Evolutionary conservation across 179 eudicot genomes (phyloP).

Genomic region (Patellifolia procumbens): DNA sequence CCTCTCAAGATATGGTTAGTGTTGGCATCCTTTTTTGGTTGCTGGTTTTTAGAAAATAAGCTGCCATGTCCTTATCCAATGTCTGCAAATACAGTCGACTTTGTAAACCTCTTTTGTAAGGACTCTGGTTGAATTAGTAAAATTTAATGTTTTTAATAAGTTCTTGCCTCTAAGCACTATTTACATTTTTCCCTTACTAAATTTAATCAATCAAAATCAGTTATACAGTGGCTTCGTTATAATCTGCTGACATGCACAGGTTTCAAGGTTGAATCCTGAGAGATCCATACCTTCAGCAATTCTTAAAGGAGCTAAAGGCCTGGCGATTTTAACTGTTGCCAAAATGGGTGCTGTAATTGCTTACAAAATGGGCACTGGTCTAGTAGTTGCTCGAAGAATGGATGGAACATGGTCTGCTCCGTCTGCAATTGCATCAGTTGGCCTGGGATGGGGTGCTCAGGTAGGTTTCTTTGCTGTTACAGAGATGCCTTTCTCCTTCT

Average conservation of each 20-base stretch:
- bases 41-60: background rate
- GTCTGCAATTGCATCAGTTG: constrained; percentile 86
- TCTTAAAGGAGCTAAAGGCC: constrained; percentile 88
- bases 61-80: background rate
- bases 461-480: constrained; percentile 36
- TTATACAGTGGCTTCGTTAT: background rate
- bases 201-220: background rate
- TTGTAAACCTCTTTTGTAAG: background rate
- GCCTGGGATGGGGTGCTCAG: constrained; percentile 99
- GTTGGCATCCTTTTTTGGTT: background rate
- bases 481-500: background rate
- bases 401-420: constrained; percentile 99
- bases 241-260: constrained; percentile 48
- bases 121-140: background rate
- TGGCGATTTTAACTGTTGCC: constrained; percentile 95
- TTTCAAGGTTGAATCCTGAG: constrained; percentile 84
- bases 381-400: constrained; percentile 86
- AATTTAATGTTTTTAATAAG: background rate
- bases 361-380: constrained; percentile 93
- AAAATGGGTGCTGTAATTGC: constrained; percentile 84
- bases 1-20: background rate
- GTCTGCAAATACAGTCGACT: background rate
- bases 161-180: background rate
- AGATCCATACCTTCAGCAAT: constrained; percentile 83
- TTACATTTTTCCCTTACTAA: background rate